Percentiles rank a stretch among this genome's conserved stretches.
These are phyloP conservation scores for Micractinium sp. DNA, from an alignment of 139 green algal genomes.

Conservation along the genomic window DNA sequence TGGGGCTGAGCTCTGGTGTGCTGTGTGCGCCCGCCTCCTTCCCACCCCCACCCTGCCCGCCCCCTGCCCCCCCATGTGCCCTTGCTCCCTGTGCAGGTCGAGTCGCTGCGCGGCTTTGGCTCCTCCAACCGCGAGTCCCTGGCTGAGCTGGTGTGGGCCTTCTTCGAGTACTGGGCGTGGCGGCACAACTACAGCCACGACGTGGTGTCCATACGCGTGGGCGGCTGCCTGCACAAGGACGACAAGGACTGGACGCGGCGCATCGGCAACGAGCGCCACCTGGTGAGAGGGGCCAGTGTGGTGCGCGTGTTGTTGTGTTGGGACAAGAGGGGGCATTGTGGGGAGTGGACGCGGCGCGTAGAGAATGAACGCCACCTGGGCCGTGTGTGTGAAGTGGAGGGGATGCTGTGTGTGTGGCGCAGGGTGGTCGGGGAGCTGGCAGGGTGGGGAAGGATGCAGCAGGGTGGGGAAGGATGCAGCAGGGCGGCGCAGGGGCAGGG, in stretches of 20 bases:
- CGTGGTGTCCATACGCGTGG: conserved; percentile 81
- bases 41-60: too few species aligned
- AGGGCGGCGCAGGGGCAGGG: too few species aligned
- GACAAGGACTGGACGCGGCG: conserved; percentile 92
- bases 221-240: conserved; percentile 75
- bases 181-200: conserved; percentile 85
- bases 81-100: conserved; percentile 35
- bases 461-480: too few species aligned
- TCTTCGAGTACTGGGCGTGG: conserved; percentile 95
- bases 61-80: neutral
- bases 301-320: neutral
- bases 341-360: too few species aligned
- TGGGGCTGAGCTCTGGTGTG: too few species aligned
- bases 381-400: too few species aligned
- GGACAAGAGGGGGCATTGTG: too few species aligned
- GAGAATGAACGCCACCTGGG: neutral
- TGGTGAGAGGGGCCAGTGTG: conserved; percentile 56
- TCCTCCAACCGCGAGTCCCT: conserved; percentile 80
- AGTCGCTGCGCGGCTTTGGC: conserved; percentile 72
- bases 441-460: too few species aligned
- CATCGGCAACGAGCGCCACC: conserved; percentile 88
- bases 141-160: conserved; percentile 81
- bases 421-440: too few species aligned
- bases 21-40: too few species aligned
- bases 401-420: too few species aligned